Evolutionary conservation across 2,329 filamentous ascomycete species (phyloP).

Genomic region (Colletotrichum endophyticum): DNA sequence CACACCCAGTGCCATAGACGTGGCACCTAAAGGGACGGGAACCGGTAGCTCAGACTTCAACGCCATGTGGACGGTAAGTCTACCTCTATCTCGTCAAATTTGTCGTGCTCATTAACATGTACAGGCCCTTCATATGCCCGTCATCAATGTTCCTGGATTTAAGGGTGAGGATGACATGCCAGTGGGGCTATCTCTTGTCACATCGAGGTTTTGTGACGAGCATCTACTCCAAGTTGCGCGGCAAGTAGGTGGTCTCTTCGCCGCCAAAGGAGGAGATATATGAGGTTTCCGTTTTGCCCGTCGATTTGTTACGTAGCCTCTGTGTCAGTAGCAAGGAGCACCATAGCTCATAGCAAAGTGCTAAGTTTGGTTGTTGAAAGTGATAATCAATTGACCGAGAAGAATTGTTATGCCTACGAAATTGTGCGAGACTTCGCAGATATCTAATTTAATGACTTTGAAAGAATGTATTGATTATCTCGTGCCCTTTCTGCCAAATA

Average conservation of each 20-base stretch:
- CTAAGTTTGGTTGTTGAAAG: too few species aligned
- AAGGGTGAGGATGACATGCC: conserved; percentile 47
- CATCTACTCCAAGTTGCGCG: conserved; percentile 43
- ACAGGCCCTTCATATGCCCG: conserved; percentile 53
- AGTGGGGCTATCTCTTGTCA: conserved; percentile 57
- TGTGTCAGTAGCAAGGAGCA: rapidly evolving
- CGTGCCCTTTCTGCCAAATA: too few species aligned
- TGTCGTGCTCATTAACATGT: background rate
- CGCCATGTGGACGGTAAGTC: conserved; percentile 49
- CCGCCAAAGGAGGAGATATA: conserved; percentile 33
- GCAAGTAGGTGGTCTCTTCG: conserved; percentile 43
- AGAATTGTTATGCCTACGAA: too few species aligned
- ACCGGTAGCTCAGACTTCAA: conserved; percentile 58
- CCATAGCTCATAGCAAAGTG: too few species aligned
- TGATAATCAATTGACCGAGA: too few species aligned
- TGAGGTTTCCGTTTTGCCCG: background rate
- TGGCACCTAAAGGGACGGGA: conserved; percentile 57
- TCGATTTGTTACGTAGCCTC: background rate
- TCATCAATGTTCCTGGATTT: conserved; percentile 61
- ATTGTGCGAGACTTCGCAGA: too few species aligned
- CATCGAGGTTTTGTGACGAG: conserved; percentile 48
- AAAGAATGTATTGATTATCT: too few species aligned
- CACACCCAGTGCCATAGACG: conserved; percentile 62
- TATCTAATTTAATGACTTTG: too few species aligned
- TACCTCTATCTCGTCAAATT: background rate